These are phyloP conservation scores for Talaromyces adpressus DNA, from an alignment of 495 filamentous ascomycete genomes.

Conservation along the genomic window DNA sequence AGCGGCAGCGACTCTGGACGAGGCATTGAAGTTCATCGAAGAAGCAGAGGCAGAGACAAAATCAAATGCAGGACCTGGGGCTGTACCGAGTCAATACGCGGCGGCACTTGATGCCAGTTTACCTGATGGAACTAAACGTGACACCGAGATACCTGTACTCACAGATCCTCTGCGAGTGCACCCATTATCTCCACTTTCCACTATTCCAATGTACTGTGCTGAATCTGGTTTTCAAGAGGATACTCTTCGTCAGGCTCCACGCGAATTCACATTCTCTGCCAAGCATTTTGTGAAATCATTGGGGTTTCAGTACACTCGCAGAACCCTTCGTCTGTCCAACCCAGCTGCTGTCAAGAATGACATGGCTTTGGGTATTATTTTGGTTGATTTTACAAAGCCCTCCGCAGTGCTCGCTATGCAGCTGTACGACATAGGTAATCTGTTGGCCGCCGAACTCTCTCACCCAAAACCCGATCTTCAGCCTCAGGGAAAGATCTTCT, in stretches of 20 bases:
- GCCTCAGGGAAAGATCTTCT: conserved; percentile 24
- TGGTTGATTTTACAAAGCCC: conserved; percentile 12
- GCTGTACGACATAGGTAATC: conserved; percentile 17
- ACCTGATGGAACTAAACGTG: not conserved
- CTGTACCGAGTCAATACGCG: too few species aligned
- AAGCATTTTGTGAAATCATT: conserved; percentile 13
- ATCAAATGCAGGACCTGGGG: not conserved
- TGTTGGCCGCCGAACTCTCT: conserved; percentile 11
- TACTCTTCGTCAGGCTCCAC: not conserved
- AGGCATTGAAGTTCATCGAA: not conserved
- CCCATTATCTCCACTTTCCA: conserved; percentile 17
- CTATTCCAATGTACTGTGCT: conserved; percentile 20
- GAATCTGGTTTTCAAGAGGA: conserved; percentile 7
- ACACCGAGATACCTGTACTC: not conserved
- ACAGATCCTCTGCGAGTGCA: not conserved
- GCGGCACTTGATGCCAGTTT: too few species aligned
- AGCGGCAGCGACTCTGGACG: not conserved
- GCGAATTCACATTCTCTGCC: conserved; percentile 9
- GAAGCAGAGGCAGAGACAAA: not conserved
- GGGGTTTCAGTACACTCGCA: conserved; percentile 3
- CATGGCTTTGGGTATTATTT: conserved; percentile 16
- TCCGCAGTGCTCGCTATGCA: conserved; percentile 16
- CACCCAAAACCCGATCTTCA: not conserved
- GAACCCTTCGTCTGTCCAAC: conserved; percentile 16
- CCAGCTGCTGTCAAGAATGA: conserved; percentile 14